phyloP scores from a whole-genome alignment of 768 basidiomycete species.

The Boletellus ananas region DNA sequence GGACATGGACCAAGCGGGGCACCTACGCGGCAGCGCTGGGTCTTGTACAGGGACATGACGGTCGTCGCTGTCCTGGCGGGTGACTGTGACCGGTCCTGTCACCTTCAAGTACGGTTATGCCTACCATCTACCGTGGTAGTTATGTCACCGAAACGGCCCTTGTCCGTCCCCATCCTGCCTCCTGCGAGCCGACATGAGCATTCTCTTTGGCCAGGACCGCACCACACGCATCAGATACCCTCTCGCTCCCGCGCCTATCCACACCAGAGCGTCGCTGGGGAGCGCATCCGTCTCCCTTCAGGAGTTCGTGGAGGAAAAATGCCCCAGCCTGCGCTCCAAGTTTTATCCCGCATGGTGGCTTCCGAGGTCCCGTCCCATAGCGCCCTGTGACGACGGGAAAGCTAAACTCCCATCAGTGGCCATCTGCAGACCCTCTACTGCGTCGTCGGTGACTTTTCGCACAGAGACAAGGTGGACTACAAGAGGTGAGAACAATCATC shows the following conservation, averaged over 20 bases:
- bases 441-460: conserved; percentile 30
- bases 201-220: conserved; percentile 15
- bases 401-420: conserved; percentile 24
- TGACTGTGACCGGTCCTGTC: conserved; percentile 22
- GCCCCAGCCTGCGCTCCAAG: conserved; percentile 26
- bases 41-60: conserved; percentile 40
- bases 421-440: conserved; percentile 34
- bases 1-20: conserved; percentile 3
- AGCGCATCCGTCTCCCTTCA: conserved; percentile 19
- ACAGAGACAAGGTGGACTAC: conserved; percentile 27
- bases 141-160: conserved; percentile 8
- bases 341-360: conserved; percentile 34
- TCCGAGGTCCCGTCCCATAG: conserved; percentile 22
- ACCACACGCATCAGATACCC: conserved; percentile 22
- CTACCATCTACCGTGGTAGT: not conserved
- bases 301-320: conserved; percentile 31
- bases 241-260: conserved; percentile 16
- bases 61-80: conserved; percentile 1
- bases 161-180: not conserved
- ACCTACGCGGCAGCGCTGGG: conserved; percentile 46
- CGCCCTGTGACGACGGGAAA: not conserved
- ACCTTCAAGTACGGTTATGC: not conserved
- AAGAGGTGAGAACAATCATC: conserved; percentile 21
- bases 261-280: conserved; percentile 8
- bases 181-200: conserved; percentile 13